A percentile compares a stretch with the other conserved stretches of the same genome.
Conservation (phyloP, 768 basidiomycete genomes). For the Pulveroboletus sp. region DNA sequence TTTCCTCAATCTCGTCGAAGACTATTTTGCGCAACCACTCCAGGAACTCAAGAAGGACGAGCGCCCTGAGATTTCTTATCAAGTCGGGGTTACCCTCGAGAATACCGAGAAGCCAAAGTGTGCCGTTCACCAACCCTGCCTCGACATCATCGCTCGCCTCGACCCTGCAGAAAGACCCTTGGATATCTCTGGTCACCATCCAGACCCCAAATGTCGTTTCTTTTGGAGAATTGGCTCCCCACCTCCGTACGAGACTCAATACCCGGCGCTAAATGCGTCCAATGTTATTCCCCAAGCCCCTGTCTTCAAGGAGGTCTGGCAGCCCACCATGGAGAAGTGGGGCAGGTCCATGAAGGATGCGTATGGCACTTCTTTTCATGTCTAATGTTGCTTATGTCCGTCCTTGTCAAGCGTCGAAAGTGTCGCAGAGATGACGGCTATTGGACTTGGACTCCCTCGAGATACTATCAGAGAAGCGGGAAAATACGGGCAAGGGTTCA, state of each 20-base stretch:
- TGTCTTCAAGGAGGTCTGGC: slow-evolving; percentile 59
- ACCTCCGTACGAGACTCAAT: slow-evolving; percentile 75
- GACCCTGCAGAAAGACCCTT: slow-evolving; percentile 79
- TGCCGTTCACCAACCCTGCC: slow-evolving; percentile 77
- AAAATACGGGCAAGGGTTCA: slow-evolving; percentile 63
- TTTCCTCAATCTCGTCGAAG: slow-evolving; percentile 88
- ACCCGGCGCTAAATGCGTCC: slow-evolving; percentile 69
- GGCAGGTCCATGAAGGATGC: slow-evolving; percentile 83
- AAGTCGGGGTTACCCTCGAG: slow-evolving; percentile 93
- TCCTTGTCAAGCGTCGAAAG: slow-evolving; percentile 60
- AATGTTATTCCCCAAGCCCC: slow-evolving; percentile 75
- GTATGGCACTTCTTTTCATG: slow-evolving; percentile 40
- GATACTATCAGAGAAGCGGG: slow-evolving; percentile 76
- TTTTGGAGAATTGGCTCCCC: slow-evolving; percentile 79
- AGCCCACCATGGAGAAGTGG: slow-evolving; percentile 77
- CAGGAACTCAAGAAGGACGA: slow-evolving; percentile 67
- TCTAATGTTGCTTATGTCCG: slow-evolving; percentile 4
- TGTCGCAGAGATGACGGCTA: slow-evolving; percentile 82
- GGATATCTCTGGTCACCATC: slow-evolving; percentile 72
- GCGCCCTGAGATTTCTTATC: slow-evolving; percentile 82
- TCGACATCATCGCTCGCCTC: slow-evolving; percentile 69
- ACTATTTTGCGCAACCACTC: slow-evolving; percentile 80
- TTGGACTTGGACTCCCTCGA: slow-evolving; percentile 71
- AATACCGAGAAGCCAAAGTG: slow-evolving; percentile 92
- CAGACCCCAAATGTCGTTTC: slow-evolving; percentile 94